Percentiles rank a stretch among this genome's conserved stretches.
phyloP scores from a whole-genome alignment of 2,329 filamentous ascomycete genomes.

The Clonostachys solani region DNA sequence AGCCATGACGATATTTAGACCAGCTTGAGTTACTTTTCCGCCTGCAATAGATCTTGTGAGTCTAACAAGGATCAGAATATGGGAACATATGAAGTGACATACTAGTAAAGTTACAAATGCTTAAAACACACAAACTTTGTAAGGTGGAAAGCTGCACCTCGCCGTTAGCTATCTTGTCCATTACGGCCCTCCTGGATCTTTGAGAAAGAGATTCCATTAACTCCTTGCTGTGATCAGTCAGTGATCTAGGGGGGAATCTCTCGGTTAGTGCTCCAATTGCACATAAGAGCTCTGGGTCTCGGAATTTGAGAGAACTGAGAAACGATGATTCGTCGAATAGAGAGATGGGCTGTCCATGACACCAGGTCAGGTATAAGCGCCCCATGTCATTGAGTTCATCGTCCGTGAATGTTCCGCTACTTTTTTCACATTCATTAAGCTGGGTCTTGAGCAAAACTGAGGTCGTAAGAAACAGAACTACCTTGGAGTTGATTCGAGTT shows the following conservation, averaged over 20 bases:
- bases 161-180: conserved; percentile 25
- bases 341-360: conserved; percentile 43
- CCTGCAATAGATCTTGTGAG: too few relatives aligned
- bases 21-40: too few relatives aligned
- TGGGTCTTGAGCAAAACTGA: too few relatives aligned
- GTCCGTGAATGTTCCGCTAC: too few relatives aligned
- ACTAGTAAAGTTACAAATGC: conserved; percentile 29
- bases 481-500: too few relatives aligned
- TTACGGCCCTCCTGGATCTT: conserved; percentile 15
- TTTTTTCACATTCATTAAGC: too few relatives aligned
- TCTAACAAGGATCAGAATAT: too few relatives aligned
- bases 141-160: conserved; percentile 28
- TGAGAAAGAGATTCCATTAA: conserved; percentile 5
- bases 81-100: neutral
- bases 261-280: conserved; percentile 31
- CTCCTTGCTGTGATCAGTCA: conserved; percentile 7
- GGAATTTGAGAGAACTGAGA: conserved; percentile 25
- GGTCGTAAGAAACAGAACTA: too few relatives aligned
- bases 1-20: too few relatives aligned
- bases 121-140: conserved; percentile 29
- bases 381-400: neutral
- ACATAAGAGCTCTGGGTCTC: conserved; percentile 27
- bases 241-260: conserved; percentile 26
- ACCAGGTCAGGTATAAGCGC: conserved; percentile 38
- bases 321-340: conserved; percentile 37